Conservation (phyloP, 106 monocot species). For the Vanilla planifolia region DNA sequence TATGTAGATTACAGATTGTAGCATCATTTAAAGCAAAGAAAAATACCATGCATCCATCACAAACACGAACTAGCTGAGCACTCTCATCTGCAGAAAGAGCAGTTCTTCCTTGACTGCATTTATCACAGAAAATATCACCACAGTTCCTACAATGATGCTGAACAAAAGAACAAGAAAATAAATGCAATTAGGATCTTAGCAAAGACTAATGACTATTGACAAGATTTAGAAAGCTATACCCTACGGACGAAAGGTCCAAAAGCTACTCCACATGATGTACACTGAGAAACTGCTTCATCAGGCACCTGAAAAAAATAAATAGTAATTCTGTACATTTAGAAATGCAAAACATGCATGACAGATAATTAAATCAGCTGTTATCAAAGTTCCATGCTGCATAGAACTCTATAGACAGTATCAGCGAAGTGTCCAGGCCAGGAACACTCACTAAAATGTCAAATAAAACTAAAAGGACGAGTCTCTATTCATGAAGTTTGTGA, state of each 20-base stretch:
- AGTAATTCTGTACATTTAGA: not conserved
- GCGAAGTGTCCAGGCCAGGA: too few species aligned
- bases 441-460: too few species aligned
- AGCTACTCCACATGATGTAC: slow-evolving; percentile 67
- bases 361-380: too few species aligned
- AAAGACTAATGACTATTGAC: not conserved
- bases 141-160: slow-evolving; percentile 95
- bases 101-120: slow-evolving; percentile 80
- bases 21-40: not conserved
- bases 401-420: too few species aligned
- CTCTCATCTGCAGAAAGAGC: slow-evolving; percentile 74
- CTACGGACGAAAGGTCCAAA: slow-evolving; percentile 79
- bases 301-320: slow-evolving; percentile 44
- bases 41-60: slow-evolving; percentile 85
- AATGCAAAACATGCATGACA: too few species aligned
- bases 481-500: too few species aligned
- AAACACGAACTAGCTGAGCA: slow-evolving; percentile 74
- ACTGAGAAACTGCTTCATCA: slow-evolving; percentile 80
- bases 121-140: slow-evolving; percentile 94
- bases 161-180: not conserved
- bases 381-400: too few species aligned
- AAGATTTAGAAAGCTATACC: slow-evolving; percentile 28
- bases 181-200: not conserved
- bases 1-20: not conserved
- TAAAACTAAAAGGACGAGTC: too few species aligned